Base-by-base conservation (phyloP, 805 yeast genomes). In the Metschnikowia reukaufii region DNA sequence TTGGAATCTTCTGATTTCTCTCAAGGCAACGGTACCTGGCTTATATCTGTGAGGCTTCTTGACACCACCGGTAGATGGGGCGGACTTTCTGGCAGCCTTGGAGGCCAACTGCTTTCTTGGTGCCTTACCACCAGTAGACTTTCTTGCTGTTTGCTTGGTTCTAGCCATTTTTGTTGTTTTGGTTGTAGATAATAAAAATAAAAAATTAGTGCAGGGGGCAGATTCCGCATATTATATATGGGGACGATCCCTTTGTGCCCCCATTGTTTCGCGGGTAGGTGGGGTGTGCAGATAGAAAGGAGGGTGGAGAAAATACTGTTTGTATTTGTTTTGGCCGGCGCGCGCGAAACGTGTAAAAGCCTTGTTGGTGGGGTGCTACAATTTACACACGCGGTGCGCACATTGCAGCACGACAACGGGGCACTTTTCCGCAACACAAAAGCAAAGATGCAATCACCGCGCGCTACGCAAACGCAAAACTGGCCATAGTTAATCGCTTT, bases 51-150 rank as follows among this genome's bases (percentile, higher is more conserved):
- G 76, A 40, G 76, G 76, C 65, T 71, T 71, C 68, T 70, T 70
- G 57, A 71, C 76, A 67, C 76, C 76, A 49, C 76, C 76, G 47
- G 73, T 62, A 47, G 70, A 67, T 61, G 76, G 76, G 49, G 76
- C 76, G 42, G 76, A 71, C 62, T 71, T 71, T 68, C 76, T 69
- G 55, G 76, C 76, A 53, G 76, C 76, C 67, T 71, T 71, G 51
- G 76, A 71, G 57, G 76, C 76, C 61, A 71, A 69, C 62, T 71
- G 76, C 64, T 71, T 71, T 71, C 76, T 71, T 59, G 76, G 76
- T 52, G 76, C 76, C 61, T 71, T 71, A 65, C 76, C 76, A 66
- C 76, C 76, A 53, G 76, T 71, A 49, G 76, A 71, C 63, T 71
- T 71, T 71, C 76, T 71, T 48, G 76, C 76, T 40, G 76, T 71